Percentiles rank a stretch among this genome's conserved stretches.
phyloP scores from a whole-genome alignment of 345 rosid species.

The Limnanthes douglasii region DNA sequence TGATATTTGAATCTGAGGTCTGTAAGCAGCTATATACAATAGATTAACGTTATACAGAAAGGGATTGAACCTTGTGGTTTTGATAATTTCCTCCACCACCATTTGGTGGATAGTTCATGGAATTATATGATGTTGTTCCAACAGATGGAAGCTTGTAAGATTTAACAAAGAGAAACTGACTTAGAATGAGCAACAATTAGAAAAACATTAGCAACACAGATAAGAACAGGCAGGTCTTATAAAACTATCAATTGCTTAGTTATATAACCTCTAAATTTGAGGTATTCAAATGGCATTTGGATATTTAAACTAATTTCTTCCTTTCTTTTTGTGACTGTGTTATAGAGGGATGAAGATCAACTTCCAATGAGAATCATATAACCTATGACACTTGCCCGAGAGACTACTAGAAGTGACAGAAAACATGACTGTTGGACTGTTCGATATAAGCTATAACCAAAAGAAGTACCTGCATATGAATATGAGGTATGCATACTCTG shows the following conservation, averaged over 20 bases:
- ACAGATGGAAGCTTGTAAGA: conserved; percentile 53
- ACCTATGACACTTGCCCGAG: conserved; percentile 3
- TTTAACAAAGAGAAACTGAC: conserved; percentile 61
- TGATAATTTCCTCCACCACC: conserved; percentile 70
- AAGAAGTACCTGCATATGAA: conserved; percentile 71
- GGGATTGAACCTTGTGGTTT: conserved; percentile 90
- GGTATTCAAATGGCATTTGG: too few species aligned
- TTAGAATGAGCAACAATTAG: conserved; percentile 44
- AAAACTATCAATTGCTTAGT: too few species aligned
- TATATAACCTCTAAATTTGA: too few species aligned
- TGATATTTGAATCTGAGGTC: too few species aligned
- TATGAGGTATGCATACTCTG: conserved; percentile 74
- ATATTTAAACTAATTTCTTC: too few species aligned
- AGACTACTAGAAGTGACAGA: conserved; percentile 2
- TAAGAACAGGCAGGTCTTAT: too few species aligned
- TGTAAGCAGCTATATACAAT: too few species aligned
- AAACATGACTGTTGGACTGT: too few species aligned
- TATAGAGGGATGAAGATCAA: too few species aligned
- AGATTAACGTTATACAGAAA: too few species aligned
- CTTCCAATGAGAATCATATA: conserved; percentile 8
- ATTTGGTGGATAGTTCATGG: conserved; percentile 51
- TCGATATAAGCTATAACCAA: conserved; percentile 8
- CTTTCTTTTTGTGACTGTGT: too few species aligned
- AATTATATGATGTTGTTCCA: conserved; percentile 59
- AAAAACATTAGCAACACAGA: too few species aligned